Evolutionary conservation across 768 basidiomycete genomes (phyloP).

Genomic region (Lactarius evosmus): DNA sequence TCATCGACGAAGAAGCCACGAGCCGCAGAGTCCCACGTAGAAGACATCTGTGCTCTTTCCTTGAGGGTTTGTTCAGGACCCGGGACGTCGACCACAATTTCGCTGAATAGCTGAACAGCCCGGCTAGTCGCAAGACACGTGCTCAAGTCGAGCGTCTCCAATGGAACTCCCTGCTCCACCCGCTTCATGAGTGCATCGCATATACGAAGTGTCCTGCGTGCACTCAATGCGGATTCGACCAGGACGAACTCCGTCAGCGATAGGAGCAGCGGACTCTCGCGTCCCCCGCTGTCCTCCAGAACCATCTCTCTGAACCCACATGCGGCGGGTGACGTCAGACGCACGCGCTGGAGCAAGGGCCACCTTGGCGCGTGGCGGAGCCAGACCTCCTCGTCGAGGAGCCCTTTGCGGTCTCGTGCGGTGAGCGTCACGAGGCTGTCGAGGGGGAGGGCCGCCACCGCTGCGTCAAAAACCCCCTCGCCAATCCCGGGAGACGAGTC

Average conservation of each 20-base stretch:
- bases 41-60: no score
- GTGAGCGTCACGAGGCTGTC: not conserved
- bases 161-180: not conserved
- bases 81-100: slow-evolving; percentile 10
- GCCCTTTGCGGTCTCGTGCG: not conserved
- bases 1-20: no score
- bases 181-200: slow-evolving; percentile 2
- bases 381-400: slow-evolving; percentile 1
- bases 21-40: no score
- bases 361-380: not conserved
- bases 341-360: slow-evolving; percentile 3
- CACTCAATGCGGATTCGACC: not conserved
- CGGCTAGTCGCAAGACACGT: not conserved
- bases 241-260: slow-evolving; percentile 2
- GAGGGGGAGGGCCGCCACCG: not conserved
- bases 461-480: not conserved
- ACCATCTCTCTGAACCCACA: not conserved
- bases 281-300: not conserved
- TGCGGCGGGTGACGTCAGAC: not conserved
- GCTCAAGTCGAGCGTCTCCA: slow-evolving; percentile 7
- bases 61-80: not conserved
- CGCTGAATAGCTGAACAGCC: not conserved
- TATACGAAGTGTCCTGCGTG: not conserved
- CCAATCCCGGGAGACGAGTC: not conserved
- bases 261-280: not conserved